phyloP scores from a whole-genome alignment of 495 filamentous ascomycete species.

The Daldinia grandis region DNA sequence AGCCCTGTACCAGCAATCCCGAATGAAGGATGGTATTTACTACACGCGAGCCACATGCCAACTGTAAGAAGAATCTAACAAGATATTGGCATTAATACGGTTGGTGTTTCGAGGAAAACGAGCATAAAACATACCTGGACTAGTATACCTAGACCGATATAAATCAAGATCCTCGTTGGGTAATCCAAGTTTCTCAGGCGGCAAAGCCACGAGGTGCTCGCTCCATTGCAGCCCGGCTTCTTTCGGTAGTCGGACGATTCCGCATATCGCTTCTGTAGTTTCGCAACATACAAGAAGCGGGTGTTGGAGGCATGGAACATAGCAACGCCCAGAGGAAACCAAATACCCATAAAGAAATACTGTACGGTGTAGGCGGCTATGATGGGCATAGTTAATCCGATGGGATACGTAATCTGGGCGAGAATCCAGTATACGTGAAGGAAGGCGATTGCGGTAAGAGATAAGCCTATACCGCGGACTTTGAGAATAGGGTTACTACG shows the following conservation, averaged over 20 bases:
- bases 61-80: slow-evolving; percentile 64
- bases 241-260: slow-evolving; percentile 31
- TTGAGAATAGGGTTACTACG: slow-evolving; percentile 67
- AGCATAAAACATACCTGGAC: slow-evolving; percentile 54
- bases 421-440: slow-evolving; percentile 71
- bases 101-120: neutral
- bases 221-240: slow-evolving; percentile 36
- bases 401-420: slow-evolving; percentile 66
- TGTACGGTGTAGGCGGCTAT: slow-evolving; percentile 57
- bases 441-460: slow-evolving; percentile 64
- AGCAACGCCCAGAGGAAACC: slow-evolving; percentile 73
- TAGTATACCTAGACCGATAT: slow-evolving; percentile 61
- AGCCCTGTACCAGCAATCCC: slow-evolving; percentile 55
- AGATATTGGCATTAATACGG: slow-evolving; percentile 8
- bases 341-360: slow-evolving; percentile 80
- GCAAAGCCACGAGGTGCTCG: slow-evolving; percentile 40
- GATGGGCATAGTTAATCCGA: slow-evolving; percentile 65
- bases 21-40: slow-evolving; percentile 65
- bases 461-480: slow-evolving; percentile 68
- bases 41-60: slow-evolving; percentile 70
- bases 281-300: slow-evolving; percentile 71
- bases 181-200: slow-evolving; percentile 54
- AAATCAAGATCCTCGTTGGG: slow-evolving; percentile 54
- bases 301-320: slow-evolving; percentile 75
- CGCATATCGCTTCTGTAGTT: slow-evolving; percentile 57